These are phyloP conservation scores for Dichotomocladium elegans DNA, from an alignment of 371 early-diverging fungal genomes.

Conservation along the genomic window DNA sequence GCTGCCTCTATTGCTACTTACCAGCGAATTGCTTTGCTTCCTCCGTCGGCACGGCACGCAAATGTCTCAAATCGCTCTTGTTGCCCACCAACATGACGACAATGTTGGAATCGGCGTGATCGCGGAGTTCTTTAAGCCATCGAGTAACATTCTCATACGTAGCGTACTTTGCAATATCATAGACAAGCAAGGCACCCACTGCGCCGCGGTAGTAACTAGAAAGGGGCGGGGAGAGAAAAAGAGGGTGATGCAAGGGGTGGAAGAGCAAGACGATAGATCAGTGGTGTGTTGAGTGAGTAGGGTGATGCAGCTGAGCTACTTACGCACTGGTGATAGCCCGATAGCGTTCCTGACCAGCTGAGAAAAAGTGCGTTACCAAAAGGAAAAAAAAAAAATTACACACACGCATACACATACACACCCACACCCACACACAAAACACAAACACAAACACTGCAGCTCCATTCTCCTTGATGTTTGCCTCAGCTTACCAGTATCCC, in stretches of 20 bases:
- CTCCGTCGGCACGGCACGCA: conserved; percentile 95
- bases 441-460: too few relatives aligned
- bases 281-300: too few relatives aligned
- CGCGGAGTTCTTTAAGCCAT: conserved; percentile 98
- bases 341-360: conserved; percentile 90
- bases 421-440: not conserved
- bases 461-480: too few relatives aligned
- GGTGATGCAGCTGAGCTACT: too few relatives aligned
- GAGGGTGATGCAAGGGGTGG: too few relatives aligned
- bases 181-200: conserved; percentile 98
- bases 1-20: conserved; percentile 28
- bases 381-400: not conserved
- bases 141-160: conserved; percentile 94
- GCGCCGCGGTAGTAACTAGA: conserved; percentile 98
- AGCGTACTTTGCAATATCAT: conserved; percentile 96
- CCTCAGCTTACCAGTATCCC: conserved; percentile 88
- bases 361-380: not conserved
- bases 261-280: not conserved
- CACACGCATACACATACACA: not conserved
- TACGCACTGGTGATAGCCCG: conserved; percentile 88
- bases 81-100: conserved; percentile 99
- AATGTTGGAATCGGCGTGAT: conserved; percentile 97
- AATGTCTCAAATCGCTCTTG: conserved; percentile 97
- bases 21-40: conserved; percentile 95
- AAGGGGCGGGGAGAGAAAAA: too few relatives aligned